These are phyloP conservation scores for Ceratobasidium papillatum DNA, from an alignment of 1,284 basidiomycete genomes.

Conservation along the genomic window DNA sequence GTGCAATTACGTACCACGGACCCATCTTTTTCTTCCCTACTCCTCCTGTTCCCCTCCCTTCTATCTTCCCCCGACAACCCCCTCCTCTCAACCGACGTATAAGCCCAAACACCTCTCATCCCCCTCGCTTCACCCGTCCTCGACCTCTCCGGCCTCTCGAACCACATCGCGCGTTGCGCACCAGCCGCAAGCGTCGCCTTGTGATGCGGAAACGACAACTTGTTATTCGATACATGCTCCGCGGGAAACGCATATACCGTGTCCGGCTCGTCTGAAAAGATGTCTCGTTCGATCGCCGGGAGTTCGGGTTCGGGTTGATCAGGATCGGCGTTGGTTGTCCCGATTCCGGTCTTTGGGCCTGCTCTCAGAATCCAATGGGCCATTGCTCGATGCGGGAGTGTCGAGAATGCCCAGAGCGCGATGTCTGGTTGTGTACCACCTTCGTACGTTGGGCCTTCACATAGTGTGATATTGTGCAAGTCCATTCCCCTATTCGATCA, in stretches of 20 bases:
- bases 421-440: slow-evolving; percentile 2
- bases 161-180: slow-evolving; percentile 7
- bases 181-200: slow-evolving; percentile 25
- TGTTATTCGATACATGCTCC: background rate
- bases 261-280: background rate
- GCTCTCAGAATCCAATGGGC: slow-evolving; percentile 24
- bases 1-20: slow-evolving; percentile 19
- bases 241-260: slow-evolving; percentile 5
- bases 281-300: background rate
- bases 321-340: background rate
- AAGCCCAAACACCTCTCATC: slow-evolving; percentile 25
- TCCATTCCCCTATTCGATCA: slow-evolving; percentile 3
- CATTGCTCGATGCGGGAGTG: slow-evolving; percentile 1
- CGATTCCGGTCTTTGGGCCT: background rate
- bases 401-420: slow-evolving; percentile 24
- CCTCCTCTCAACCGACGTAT: background rate
- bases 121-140: slow-evolving; percentile 28
- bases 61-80: background rate
- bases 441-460: slow-evolving; percentile 20
- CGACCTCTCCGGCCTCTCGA: slow-evolving; percentile 20
- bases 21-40: background rate
- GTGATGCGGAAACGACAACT: slow-evolving; percentile 23
- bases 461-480: background rate
- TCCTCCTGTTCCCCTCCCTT: too few species aligned
- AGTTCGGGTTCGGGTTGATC: background rate